Evolutionary conservation across 2,329 filamentous ascomycete genomes (phyloP), one percentile per base, ranked within the genome.

Genomic region (Keithomyces neogunnii): DNA sequence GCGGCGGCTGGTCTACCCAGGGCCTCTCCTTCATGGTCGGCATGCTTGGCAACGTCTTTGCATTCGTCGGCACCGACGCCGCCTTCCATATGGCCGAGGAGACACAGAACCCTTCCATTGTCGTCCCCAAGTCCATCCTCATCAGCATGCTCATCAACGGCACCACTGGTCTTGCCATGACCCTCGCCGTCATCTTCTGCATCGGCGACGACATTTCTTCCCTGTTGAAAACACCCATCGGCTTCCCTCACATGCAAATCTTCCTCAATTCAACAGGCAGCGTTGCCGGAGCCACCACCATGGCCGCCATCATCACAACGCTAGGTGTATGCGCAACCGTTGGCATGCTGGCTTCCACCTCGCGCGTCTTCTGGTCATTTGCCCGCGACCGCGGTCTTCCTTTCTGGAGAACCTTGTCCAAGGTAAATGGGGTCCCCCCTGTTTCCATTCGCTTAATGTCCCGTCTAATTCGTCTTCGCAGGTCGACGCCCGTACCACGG

Each of bases 241-340:
- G 72, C 1, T 80, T 77, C 46, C 80, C 82, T 0, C 81, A 82
- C 55, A 82, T 85, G 58, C 70, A 80, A 47, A 72, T 82, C 28
- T 82, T 82, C 52, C 70, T 70, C 54, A 71, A 78, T 36, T 73
- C 73, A 1, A 76, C 77, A 2, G 64, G 70, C 1, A 75, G 72
- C 19, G 62, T 69, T 2, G 71, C 69, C 2, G 77, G 73, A 0
- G 72, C 77, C 0, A 72, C 73, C 2, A 70, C 73, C 26, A 78
- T 81, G 72, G 68, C 71, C 0, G 62, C 69, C 4, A 69, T 81
- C 19, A 63, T 80, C 3, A 68, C 78, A 3, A 61, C 78, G 19
- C 72, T 77, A 32, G 64, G 73, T 4, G 70, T 72, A 1, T 74
- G 70, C 19, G 73, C 73, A 36, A 75, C 72, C 11, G 73, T 79